These are phyloP conservation scores for Aquanectria penicillioides DNA, from an alignment of 2,329 filamentous ascomycete species.

Conservation along the genomic window DNA sequence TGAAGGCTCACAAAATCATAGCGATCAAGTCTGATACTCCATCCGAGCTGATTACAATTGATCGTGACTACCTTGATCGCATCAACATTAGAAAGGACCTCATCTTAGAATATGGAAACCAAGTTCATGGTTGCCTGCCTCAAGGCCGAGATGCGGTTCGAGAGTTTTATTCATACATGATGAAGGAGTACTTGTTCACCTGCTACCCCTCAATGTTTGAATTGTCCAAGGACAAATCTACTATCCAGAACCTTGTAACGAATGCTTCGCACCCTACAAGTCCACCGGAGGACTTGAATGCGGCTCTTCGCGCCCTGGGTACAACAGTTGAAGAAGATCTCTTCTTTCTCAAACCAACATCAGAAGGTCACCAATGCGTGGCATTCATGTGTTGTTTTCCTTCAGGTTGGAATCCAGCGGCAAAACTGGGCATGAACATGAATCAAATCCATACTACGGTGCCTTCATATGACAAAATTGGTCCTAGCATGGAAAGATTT, in stretches of 20 bases:
- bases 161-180: conserved; percentile 59
- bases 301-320: conserved; percentile 42
- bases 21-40: conserved; percentile 46
- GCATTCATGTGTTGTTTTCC: conserved; percentile 63
- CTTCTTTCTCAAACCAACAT: conserved; percentile 56
- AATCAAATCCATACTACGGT: conserved; percentile 62
- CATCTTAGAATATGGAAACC: conserved; percentile 48
- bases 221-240: conserved; percentile 31
- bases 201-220: conserved; percentile 59
- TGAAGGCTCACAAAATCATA: neutral
- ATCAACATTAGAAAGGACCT: conserved; percentile 51
- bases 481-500: conserved; percentile 61
- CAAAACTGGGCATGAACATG: conserved; percentile 58
- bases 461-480: conserved; percentile 62
- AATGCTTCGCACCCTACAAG: neutral
- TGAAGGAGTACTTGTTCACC: conserved; percentile 56
- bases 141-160: conserved; percentile 52
- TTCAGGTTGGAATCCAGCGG: conserved; percentile 58
- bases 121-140: conserved; percentile 54
- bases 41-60: conserved; percentile 61
- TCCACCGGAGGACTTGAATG: neutral
- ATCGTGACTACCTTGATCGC: conserved; percentile 57
- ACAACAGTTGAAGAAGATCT: conserved; percentile 65
- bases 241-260: neutral
- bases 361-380: conserved; percentile 51